Evolutionary conservation across 257 asterid species (phyloP).

Genomic region (Linaria vulgaris): DNA sequence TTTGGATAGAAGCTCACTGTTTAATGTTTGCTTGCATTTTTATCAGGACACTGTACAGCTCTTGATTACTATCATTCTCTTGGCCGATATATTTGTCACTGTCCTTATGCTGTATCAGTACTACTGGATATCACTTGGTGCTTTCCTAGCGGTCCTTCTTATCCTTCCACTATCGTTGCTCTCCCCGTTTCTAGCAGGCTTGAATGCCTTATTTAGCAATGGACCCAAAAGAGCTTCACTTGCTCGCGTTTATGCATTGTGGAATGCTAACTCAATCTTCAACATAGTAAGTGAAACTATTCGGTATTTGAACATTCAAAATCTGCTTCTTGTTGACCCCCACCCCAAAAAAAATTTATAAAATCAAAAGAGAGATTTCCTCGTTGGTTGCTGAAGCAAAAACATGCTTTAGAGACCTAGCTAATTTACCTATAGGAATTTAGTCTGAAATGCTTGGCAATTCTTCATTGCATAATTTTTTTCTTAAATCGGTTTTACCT

Average conservation of each 20-base stretch:
- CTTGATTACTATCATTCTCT: constrained; percentile 74
- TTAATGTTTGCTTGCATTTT: constrained; percentile 34
- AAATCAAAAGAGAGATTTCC: not conserved
- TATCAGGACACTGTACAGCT: constrained; percentile 88
- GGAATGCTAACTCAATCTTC: constrained; percentile 86
- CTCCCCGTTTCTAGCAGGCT: constrained; percentile 93
- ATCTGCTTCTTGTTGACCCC: constrained; percentile 15
- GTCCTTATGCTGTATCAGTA: constrained; percentile 75
- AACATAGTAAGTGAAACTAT: constrained; percentile 61
- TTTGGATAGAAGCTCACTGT: constrained; percentile 11
- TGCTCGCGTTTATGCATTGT: constrained; percentile 85
- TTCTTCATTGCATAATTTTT: too few species aligned
- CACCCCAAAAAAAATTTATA: not conserved
- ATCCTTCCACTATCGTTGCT: constrained; percentile 92
- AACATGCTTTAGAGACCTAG: constrained; percentile 8
- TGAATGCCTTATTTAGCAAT: constrained; percentile 86
- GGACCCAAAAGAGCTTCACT: constrained; percentile 89
- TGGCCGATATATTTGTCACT: constrained; percentile 83
- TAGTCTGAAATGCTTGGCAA: too few species aligned
- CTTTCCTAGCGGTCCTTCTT: constrained; percentile 85
- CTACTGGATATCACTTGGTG: constrained; percentile 92
- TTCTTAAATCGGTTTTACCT: too few species aligned
- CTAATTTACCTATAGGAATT: not conserved
- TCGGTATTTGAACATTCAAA: constrained; percentile 1
- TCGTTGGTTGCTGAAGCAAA: not conserved